Conservation (phyloP, 148 eudicot genomes). For the Camellia granthamiana region DNA sequence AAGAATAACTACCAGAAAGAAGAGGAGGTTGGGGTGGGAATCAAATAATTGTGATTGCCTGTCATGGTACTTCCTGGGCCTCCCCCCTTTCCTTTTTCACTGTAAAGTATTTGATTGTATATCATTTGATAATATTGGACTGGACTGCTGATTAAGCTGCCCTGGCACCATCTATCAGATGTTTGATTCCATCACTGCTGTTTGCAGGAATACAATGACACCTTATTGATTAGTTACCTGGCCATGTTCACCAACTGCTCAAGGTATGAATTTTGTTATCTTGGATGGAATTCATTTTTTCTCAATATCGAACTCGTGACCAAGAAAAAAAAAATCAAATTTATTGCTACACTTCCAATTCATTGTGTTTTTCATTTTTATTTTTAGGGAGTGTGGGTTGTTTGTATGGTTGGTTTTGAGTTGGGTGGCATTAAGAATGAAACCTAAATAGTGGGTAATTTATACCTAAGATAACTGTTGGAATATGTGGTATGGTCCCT, state of each 20-base stretch:
- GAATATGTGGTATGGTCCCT: constrained; percentile 3
- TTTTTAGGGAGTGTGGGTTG: background rate
- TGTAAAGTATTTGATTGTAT: no score
- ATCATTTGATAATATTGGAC: background rate
- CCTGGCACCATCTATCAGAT: background rate
- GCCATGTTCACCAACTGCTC: constrained; percentile 92
- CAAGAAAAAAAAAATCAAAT: no score
- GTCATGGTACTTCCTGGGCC: no score
- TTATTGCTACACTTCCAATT: no score
- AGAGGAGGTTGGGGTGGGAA: background rate
- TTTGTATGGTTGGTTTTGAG: background rate
- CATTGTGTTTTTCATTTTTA: no score
- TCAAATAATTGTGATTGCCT: background rate
- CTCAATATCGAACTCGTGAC: no score
- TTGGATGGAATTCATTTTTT: background rate
- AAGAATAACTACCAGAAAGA: no score
- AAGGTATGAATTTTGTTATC: constrained; percentile 49
- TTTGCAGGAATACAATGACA: constrained; percentile 93
- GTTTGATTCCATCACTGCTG: background rate
- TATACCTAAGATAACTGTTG: background rate
- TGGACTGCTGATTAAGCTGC: background rate
- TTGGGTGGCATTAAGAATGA: background rate
- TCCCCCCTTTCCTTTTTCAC: no score
- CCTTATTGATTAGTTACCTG: constrained; percentile 71
- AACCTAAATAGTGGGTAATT: background rate